Evolutionary conservation across 371 early-diverging fungal genomes (phyloP).

Genomic region (Blakeslea trispora): DNA sequence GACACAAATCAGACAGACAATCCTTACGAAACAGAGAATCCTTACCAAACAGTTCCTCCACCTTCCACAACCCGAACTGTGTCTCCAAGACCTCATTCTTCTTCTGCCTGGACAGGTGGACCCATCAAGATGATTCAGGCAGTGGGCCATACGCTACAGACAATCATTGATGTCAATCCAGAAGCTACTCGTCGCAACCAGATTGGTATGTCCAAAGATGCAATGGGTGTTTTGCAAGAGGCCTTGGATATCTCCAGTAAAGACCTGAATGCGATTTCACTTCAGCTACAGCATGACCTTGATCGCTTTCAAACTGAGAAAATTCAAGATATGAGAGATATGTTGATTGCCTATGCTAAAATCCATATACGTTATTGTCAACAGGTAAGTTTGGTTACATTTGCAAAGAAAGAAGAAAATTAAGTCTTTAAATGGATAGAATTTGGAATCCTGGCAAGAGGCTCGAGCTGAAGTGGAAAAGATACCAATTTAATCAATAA

Average conservation of each 20-base stretch:
- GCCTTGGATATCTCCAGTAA: slow-evolving; percentile 68
- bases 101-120: slow-evolving; percentile 27
- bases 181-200: slow-evolving; percentile 87
- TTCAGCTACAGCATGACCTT: slow-evolving; percentile 82
- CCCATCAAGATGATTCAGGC: slow-evolving; percentile 62
- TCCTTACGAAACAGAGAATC: slow-evolving; percentile 23
- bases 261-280: slow-evolving; percentile 75
- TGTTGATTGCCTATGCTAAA: slow-evolving; percentile 80
- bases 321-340: slow-evolving; percentile 78
- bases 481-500: slow-evolving; percentile 49
- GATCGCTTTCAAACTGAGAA: slow-evolving; percentile 93
- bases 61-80: slow-evolving; percentile 4
- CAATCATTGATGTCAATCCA: slow-evolving; percentile 94
- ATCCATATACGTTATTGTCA: slow-evolving; percentile 83
- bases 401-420: neutral
- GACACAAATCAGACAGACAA: no score
- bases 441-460: slow-evolving; percentile 65
- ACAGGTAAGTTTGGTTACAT: slow-evolving; percentile 57
- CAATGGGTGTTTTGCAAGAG: slow-evolving; percentile 75
- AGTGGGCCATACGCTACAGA: slow-evolving; percentile 75
- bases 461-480: slow-evolving; percentile 63
- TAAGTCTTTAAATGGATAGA: slow-evolving; percentile 31
- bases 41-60: slow-evolving; percentile 11
- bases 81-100: no score
- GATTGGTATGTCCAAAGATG: slow-evolving; percentile 88